Conservation (phyloP, 306 rosid species). For the Comarum palustre region DNA sequence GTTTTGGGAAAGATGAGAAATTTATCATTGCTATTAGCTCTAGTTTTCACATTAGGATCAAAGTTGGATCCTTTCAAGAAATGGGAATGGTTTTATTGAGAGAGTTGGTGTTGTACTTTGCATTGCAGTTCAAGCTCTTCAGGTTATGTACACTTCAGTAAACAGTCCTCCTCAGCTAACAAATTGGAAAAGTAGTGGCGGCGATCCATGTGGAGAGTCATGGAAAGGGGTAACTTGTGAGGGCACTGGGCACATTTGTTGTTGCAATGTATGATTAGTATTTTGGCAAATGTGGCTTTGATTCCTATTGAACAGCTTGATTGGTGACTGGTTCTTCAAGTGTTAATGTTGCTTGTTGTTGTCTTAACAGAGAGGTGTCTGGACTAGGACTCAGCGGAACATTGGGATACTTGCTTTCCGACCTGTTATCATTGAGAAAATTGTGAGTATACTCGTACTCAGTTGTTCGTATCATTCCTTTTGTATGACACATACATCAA, state of each 20-base stretch:
- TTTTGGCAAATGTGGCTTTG: conserved; percentile 5
- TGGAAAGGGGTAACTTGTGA: conserved; percentile 95
- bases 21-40: not conserved
- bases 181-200: conserved; percentile 73
- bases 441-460: conserved; percentile 53
- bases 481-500: not conserved
- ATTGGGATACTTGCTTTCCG: conserved; percentile 81
- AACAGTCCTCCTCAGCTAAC: conserved; percentile 70
- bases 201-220: conserved; percentile 86
- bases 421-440: conserved; percentile 60
- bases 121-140: conserved; percentile 75
- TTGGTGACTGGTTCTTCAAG: conserved; percentile 10
- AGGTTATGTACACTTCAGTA: conserved; percentile 72
- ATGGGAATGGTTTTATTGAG: conserved; percentile 10
- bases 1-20: conserved; percentile 10
- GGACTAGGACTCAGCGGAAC: conserved; percentile 90
- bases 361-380: conserved; percentile 55
- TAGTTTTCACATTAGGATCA: not conserved
- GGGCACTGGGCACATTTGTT: conserved; percentile 77
- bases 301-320: not conserved
- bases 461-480: conserved; percentile 10
- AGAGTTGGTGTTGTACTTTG: conserved; percentile 18
- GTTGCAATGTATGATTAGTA: conserved; percentile 69
- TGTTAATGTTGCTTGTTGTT: conserved; percentile 31
- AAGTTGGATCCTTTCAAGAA: not conserved